Evolutionary conservation across 352 stramenopile genomes (phyloP), one percentile per base, ranked within the genome.

Genomic region (Peronospora tabacina): DNA sequence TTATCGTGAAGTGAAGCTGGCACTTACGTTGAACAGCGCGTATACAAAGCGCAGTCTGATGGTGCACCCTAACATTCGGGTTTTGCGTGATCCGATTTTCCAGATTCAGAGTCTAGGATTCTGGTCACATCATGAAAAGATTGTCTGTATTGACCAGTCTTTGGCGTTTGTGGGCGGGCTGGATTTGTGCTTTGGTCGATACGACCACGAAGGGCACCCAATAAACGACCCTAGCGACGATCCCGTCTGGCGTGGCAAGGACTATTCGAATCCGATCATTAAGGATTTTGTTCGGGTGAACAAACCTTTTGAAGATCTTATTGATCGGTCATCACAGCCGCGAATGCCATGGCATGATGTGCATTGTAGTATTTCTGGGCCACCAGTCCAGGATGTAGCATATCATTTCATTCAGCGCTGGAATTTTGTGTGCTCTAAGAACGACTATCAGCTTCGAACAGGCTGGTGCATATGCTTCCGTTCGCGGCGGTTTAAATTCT

Each of bases 81-180:
- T 96, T 17, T 61, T 96, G 22, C 81, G 89, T 0, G 87, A 97
- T 52, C 88, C 87, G 3, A 88, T 90, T 50, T 95, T 95, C 52
- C 83, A 92, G 62, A 90, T 94, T 33, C 81, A 94, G 66, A 88
- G 74, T 61, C 60, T 94, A 10, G 83, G 83, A 2, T 95, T 96
- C 37, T 96, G 86, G 88, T 95, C 80, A 26, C 89, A 97, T 61
- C 89, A 97, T 66, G 89, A 97, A 53, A 97, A 97, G 56, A 85
- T 97, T 33, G 85, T 96, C 20, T 87, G 89, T 40, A 72, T 97
- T 20, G 89, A 97, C 42, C 83, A 94, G 43, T 84, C 73, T 10
- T 39, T 91, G 15, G 73, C 82, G 13, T 94, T 94, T 46, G 67
- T 87, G 4, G 83, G 83, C 24, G 83, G 89, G 32, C 49, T 97